phyloP scores from a whole-genome alignment of 2,329 filamentous ascomycete species.

The Alternaria ventricosa region DNA sequence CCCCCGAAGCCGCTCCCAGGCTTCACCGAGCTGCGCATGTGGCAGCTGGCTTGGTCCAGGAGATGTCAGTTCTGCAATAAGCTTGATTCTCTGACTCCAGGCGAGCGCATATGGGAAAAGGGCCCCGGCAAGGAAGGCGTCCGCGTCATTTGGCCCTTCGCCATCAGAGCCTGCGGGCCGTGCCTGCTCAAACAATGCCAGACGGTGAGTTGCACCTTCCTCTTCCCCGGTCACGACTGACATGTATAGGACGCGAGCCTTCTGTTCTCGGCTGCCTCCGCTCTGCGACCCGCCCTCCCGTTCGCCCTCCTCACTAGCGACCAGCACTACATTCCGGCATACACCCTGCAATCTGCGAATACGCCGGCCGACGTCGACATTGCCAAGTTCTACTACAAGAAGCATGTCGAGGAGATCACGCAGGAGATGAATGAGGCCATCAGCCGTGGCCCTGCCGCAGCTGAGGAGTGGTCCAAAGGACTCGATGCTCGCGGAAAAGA shows the following conservation, averaged over 20 bases:
- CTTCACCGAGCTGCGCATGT: slow-evolving; percentile 77
- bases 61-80: slow-evolving; percentile 73
- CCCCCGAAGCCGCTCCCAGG: slow-evolving; percentile 72
- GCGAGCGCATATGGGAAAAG: slow-evolving; percentile 59
- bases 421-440: slow-evolving; percentile 69
- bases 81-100: slow-evolving; percentile 32
- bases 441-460: slow-evolving; percentile 69
- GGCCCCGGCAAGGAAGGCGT: slow-evolving; percentile 69
- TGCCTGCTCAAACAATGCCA: slow-evolving; percentile 68
- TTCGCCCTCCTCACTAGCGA: slow-evolving; percentile 70
- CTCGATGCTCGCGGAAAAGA: slow-evolving; percentile 69
- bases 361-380: slow-evolving; percentile 59
- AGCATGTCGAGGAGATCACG: slow-evolving; percentile 68
- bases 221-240: slow-evolving; percentile 23
- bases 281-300: slow-evolving; percentile 71
- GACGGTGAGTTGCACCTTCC: slow-evolving; percentile 62
- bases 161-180: slow-evolving; percentile 67
- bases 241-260: slow-evolving; percentile 70
- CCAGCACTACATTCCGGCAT: slow-evolving; percentile 65
- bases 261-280: slow-evolving; percentile 66
- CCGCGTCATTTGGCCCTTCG: slow-evolving; percentile 74
- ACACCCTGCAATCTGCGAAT: slow-evolving; percentile 61
- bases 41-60: slow-evolving; percentile 68
- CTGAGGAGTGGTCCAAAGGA: slow-evolving; percentile 81
- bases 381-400: slow-evolving; percentile 70